These are phyloP conservation scores for Lumnitzera littorea DNA, from an alignment of 345 rosid genomes.

Conservation along the genomic window DNA sequence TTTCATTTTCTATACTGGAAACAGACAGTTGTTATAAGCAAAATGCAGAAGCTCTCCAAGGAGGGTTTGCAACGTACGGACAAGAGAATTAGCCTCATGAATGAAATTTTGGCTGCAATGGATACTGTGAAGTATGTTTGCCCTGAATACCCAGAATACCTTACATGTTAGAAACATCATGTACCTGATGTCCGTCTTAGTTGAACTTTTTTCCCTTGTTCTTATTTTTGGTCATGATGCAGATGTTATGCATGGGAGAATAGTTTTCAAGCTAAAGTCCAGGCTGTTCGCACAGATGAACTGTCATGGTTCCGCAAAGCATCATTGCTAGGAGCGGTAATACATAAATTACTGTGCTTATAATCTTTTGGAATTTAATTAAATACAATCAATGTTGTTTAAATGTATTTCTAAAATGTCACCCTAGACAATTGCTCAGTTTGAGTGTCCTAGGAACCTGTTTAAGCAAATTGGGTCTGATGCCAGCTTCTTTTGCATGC, in stretches of 20 bases:
- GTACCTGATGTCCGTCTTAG: neutral
- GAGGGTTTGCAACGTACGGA: slow-evolving; percentile 98
- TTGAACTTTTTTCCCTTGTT: neutral
- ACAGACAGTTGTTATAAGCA: slow-evolving; percentile 89
- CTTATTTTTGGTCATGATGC: neutral
- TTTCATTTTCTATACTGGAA: slow-evolving; percentile 8
- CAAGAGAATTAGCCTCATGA: slow-evolving; percentile 96
- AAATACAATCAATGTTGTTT: too few species aligned
- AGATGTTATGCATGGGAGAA: slow-evolving; percentile 99
- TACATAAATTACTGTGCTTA: slow-evolving; percentile 7
- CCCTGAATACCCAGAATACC: neutral
- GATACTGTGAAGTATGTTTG: slow-evolving; percentile 87
- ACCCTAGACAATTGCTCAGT: too few species aligned
- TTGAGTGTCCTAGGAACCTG: too few species aligned
- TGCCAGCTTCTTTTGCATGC: too few species aligned
- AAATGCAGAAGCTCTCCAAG: slow-evolving; percentile 77
- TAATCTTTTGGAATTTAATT: too few species aligned
- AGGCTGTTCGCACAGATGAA: slow-evolving; percentile 72
- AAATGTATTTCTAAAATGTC: too few species aligned
- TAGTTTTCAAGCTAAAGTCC: slow-evolving; percentile 89
- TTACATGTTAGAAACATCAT: neutral
- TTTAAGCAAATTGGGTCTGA: too few species aligned
- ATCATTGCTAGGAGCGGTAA: slow-evolving; percentile 85
- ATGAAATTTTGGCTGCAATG: slow-evolving; percentile 98
- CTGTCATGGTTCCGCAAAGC: slow-evolving; percentile 96